Conservation (phyloP, 805 yeast species). For the Torulaspora delbrueckii region DNA sequence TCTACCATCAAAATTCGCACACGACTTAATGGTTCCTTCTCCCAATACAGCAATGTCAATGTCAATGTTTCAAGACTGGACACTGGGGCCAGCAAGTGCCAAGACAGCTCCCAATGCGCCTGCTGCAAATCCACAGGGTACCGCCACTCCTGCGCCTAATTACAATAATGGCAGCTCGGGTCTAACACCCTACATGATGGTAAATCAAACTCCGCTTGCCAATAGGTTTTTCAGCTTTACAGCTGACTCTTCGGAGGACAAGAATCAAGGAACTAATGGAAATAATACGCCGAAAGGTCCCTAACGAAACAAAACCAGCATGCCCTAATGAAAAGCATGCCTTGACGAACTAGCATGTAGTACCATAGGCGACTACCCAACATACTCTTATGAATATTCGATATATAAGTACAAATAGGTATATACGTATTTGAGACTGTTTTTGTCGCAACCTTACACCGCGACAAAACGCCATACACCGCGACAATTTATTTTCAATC, state of each 20-base stretch:
- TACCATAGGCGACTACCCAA: not conserved
- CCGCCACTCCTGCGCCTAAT: conserved; percentile 10
- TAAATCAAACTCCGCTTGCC: conserved; percentile 28
- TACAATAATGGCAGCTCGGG: conserved; percentile 27
- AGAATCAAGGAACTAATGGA: conserved; percentile 1
- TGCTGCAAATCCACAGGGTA: conserved; percentile 1
- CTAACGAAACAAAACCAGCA: not conserved
- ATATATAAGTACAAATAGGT: not conserved
- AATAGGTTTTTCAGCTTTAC: conserved; percentile 30
- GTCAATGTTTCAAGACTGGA: conserved; percentile 36
- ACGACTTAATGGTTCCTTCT: conserved; percentile 33
- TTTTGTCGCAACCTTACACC: not conserved
- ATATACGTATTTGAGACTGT: not conserved
- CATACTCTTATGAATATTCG: not conserved
- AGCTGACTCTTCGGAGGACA: conserved; percentile 18
- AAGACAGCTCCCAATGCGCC: conserved; percentile 3
- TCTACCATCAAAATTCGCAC: conserved; percentile 33
- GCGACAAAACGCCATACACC: not conserved
- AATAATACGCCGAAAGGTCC: not conserved
- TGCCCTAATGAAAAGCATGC: no score
- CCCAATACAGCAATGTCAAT: conserved; percentile 29
- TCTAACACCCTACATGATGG: conserved; percentile 31
- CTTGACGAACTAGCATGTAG: conserved; percentile 2
- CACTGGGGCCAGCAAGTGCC: conserved; percentile 18
- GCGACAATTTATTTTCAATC: not conserved